Percentiles rank a stretch among this genome's conserved stretches.
These are phyloP conservation scores for Mentha longifolia DNA, from an alignment of 257 asterid genomes.

Conservation along the genomic window DNA sequence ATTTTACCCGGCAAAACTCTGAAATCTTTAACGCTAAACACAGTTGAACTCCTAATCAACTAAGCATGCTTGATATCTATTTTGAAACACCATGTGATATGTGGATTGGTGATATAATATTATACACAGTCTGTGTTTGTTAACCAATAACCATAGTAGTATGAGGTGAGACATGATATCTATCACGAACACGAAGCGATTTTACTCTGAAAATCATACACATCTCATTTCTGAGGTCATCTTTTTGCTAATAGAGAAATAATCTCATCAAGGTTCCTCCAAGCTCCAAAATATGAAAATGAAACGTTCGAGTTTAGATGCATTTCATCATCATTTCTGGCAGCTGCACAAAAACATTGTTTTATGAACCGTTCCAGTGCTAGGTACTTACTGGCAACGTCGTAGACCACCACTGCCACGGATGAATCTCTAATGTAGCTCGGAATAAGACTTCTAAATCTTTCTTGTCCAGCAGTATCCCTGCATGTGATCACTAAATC, in stretches of 20 bases:
- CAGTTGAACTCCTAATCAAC: background rate
- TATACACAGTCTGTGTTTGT: background rate
- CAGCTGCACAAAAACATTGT: background rate
- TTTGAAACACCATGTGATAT: background rate
- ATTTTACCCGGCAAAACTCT: background rate
- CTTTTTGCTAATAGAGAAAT: background rate
- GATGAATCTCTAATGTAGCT: slow-evolving; percentile 95
- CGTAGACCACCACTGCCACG: slow-evolving; percentile 89
- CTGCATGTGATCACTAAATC: slow-evolving; percentile 39
- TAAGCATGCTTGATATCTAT: background rate
- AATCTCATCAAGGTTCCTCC: background rate
- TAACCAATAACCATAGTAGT: background rate
- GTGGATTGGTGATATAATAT: background rate
- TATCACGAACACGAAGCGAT: too few species aligned
- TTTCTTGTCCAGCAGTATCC: slow-evolving; percentile 99
- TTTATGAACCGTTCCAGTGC: background rate
- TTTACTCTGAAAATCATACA: background rate
- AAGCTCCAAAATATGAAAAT: background rate
- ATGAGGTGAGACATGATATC: background rate
- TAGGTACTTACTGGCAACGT: slow-evolving; percentile 77
- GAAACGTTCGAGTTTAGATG: background rate
- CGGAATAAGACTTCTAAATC: slow-evolving; percentile 89
- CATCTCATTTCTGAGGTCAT: background rate
- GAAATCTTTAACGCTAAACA: background rate
- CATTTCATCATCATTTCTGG: background rate